phyloP scores from a whole-genome alignment of 805 yeast species.

The Metschnikowia koreensis region DNA sequence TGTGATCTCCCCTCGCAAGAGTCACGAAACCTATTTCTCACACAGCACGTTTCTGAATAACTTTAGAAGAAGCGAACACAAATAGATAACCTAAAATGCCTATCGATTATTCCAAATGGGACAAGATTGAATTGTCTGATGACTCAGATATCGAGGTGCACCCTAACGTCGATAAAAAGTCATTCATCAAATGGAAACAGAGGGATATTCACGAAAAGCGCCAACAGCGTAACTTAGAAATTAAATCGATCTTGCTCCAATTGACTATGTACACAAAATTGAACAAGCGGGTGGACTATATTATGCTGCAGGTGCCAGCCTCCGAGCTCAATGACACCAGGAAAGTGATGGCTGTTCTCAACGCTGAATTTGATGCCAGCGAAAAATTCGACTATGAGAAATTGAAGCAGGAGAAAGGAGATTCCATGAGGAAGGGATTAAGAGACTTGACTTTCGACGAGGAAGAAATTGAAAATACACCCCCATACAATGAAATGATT shows the following conservation, averaged over 20 bases:
- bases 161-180: conserved; percentile 92
- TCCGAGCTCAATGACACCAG: conserved; percentile 34
- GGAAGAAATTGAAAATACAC: conserved; percentile 42
- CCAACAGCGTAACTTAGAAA: conserved; percentile 72
- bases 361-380: conserved; percentile 51
- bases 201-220: conserved; percentile 95
- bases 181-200: conserved; percentile 95
- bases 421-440: conserved; percentile 45
- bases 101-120: conserved; percentile 97
- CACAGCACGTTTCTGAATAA: neutral
- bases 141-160: conserved; percentile 97
- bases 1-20: neutral
- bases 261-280: conserved; percentile 76
- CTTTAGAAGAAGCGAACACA: too few species aligned
- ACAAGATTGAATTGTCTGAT: conserved; percentile 90
- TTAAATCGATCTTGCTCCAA: conserved; percentile 72
- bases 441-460: conserved; percentile 35
- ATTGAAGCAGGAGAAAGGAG: conserved; percentile 37
- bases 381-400: conserved; percentile 54
- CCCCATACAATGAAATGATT: conserved; percentile 88
- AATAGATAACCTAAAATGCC: conserved; percentile 47
- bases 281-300: conserved; percentile 66
- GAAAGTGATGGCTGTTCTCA: conserved; percentile 40
- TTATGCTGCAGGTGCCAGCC: conserved; percentile 46
- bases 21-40: neutral